Conservation (phyloP, 176 grass and related monocot species). For the Areca catechu region DNA sequence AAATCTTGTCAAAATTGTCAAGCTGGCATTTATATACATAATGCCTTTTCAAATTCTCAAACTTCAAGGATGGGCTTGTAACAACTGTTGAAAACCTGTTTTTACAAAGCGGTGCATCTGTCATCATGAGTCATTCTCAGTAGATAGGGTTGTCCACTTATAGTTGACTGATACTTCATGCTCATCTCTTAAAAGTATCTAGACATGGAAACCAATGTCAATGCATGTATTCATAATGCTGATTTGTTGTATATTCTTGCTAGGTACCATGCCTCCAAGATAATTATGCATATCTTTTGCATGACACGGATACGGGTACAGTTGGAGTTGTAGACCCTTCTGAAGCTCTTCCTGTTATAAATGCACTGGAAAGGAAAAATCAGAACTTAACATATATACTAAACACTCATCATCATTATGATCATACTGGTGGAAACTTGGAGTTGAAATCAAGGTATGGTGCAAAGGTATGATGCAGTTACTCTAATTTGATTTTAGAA, state of each 20-base stretch:
- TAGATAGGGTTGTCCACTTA: too few species aligned
- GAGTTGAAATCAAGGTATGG: conserved; percentile 96
- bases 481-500: background rate
- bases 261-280: conserved; percentile 96
- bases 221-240: background rate
- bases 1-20: too few species aligned
- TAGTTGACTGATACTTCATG: too few species aligned
- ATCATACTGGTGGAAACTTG: conserved; percentile 97
- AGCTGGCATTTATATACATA: too few species aligned
- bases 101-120: too few species aligned
- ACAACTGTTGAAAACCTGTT: too few species aligned
- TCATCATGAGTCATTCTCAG: too few species aligned
- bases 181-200: too few species aligned
- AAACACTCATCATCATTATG: conserved; percentile 96
- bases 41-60: too few species aligned
- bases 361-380: conserved; percentile 73
- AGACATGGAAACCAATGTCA: too few species aligned
- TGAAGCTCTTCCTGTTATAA: conserved; percentile 85
- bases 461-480: conserved; percentile 56
- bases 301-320: conserved; percentile 91
- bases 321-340: conserved; percentile 97
- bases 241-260: conserved; percentile 11
- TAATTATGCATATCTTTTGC: conserved; percentile 95
- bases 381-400: conserved; percentile 99
- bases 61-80: too few species aligned